Base-by-base conservation (phyloP, 2,329 filamentous ascomycete genomes). In the Eutypella sp. region DNA sequence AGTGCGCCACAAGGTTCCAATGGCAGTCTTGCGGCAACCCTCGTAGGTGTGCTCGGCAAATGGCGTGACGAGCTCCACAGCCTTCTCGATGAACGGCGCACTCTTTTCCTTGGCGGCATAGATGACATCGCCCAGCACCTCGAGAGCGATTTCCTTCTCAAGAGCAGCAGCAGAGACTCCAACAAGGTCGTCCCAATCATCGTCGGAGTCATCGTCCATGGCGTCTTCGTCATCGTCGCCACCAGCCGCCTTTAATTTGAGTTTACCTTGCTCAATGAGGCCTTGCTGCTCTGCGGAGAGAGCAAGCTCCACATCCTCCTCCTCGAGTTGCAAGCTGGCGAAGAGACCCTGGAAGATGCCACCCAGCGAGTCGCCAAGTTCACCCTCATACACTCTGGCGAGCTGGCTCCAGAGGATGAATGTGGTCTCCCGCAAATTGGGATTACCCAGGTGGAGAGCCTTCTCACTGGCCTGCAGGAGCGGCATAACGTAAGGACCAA, bases 401-500 rank as follows among this genome's bases (percentile, higher is more conserved):
- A 99, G 83, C 34, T 88, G 89, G 54, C 89, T 90, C 92, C 93
- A 99, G 45, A 99, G 78, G 51, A 97, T 95, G 71, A 96, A 99
- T 65, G 89, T 96, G 51, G 90, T 96, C 74, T 99, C 93, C 67
- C 90, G 88, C 42, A 97, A 82, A 47, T 91, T 82, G 36, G 91
- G 87, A 70, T 96, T 91, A 57, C 89, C 91, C 3, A 99, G 82
- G 57, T 86, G 76, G 2, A 97, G 78, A 45, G 87, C 91, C 68
- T 96, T 91, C 69, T 96, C 91, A 55, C 89, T 96, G 13, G 92
- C 86, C 59, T 85, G 79, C 87, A 99, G 96, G 47, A 97, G 76
- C 36, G 89, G 89, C 62, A 87, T 77, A 29, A 97, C 91, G 62
- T 92, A 97, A 13, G 87, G 88, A 72, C 95, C 84, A 76, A 97